These are phyloP conservation scores for Fagopyrum homotropicum DNA, from an alignment of 148 eudicot genomes.

Conservation along the genomic window DNA sequence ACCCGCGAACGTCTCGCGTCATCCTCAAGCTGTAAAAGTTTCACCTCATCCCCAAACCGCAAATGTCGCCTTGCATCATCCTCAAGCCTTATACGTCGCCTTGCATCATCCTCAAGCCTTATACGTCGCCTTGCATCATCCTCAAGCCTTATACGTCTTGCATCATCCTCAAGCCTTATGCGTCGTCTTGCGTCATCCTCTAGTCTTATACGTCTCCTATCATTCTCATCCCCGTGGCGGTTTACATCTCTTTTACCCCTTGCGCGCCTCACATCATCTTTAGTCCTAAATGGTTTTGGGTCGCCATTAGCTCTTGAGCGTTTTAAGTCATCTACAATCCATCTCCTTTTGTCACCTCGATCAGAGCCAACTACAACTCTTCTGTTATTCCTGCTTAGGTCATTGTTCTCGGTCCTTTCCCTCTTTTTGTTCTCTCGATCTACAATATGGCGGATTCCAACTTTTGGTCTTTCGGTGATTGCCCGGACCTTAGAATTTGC, in stretches of 20 bases:
- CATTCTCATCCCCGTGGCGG: no score
- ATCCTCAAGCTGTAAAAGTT: background rate
- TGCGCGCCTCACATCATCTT: background rate
- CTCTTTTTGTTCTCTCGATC: background rate
- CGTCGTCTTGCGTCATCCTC: background rate
- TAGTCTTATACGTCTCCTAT: background rate
- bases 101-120: background rate
- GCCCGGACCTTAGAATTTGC: slow-evolving; percentile 18
- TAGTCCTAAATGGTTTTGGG: background rate
- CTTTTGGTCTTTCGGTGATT: background rate
- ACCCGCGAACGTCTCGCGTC: background rate
- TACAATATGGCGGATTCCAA: background rate
- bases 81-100: background rate
- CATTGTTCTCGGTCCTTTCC: background rate
- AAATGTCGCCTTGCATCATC: background rate
- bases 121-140: background rate
- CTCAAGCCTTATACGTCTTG: background rate
- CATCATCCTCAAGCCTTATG: background rate
- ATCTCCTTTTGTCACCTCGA: slow-evolving; percentile 7
- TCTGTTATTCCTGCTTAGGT: slow-evolving; percentile 1
- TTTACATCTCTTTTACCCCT: background rate
- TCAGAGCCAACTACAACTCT: background rate
- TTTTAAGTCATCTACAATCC: background rate
- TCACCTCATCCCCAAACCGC: background rate
- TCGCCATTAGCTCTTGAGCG: background rate